Base-by-base conservation (phyloP, 2,329 filamentous ascomycete species). In the Chalara sp. region DNA sequence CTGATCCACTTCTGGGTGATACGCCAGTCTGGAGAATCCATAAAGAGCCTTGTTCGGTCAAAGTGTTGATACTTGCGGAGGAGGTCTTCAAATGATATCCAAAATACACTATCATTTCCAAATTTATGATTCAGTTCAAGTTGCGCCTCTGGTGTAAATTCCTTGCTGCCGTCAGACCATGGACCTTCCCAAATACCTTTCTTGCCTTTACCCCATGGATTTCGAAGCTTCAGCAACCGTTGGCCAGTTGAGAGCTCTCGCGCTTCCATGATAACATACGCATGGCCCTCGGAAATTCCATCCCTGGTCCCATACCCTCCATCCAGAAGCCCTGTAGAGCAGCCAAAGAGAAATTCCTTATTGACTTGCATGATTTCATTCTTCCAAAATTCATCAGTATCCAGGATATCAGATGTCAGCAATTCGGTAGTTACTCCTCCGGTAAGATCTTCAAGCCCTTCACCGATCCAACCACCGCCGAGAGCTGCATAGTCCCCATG, bases 281-380 rank as follows among this genome's bases (percentile, higher is more conserved):
- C 79, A 51, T 83, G 80, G 1, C 72, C 72, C 57, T 81, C 79
- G 3, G 73, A 70, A 46, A 83, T 82, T 2, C 80, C 79, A 53
- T 76, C 74, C 32, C 82, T 72, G 47, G 78, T 69, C 4, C 82
- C 81, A 50, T 81, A 83, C 1, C 81, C 81, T 32, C 75, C 75
- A 42, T 81, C 81, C 49, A 85, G 75, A 30, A 84, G 70, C 7
- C 84, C 84, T 0, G 79, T 81, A 0, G 76, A 79, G 60, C 83
- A 87, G n/a, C 84, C 84, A 59, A 88, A 88, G 6, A 89, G 69
- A 61, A 93, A 95, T 51, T 89, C 84, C 50, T 89, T 72, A 64
- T 95, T 95, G 49, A 90, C 88, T 55, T 86, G 83, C 65, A 84
- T 80, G 40, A 95, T 76, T 64, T 95, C 87, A 41, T 93, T 83